Evolutionary conservation across 2,329 filamentous ascomycete species (phyloP).

Genomic region (Claviceps cyperi): DNA sequence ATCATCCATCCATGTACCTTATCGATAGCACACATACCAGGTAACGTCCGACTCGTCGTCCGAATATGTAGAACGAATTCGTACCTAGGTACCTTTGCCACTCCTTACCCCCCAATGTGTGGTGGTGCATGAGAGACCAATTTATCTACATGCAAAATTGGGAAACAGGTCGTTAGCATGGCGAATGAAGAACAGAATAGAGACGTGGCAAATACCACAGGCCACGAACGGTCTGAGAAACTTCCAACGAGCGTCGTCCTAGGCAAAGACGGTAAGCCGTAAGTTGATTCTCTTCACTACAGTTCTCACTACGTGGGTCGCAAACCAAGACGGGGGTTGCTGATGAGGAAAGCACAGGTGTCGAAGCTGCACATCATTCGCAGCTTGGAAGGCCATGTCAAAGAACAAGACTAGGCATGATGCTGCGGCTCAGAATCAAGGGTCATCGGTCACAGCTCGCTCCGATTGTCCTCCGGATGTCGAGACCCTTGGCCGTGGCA

Average conservation of each 20-base stretch:
- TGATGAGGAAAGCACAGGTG: slow-evolving; percentile 13
- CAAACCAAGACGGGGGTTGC: neutral
- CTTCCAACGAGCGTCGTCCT: slow-evolving; percentile 60
- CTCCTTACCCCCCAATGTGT: too few species aligned
- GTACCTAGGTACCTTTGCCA: too few species aligned
- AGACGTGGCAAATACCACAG: slow-evolving; percentile 11
- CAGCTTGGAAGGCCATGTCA: slow-evolving; percentile 14
- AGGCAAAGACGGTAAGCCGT: slow-evolving; percentile 77
- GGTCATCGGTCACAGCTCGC: slow-evolving; percentile 17
- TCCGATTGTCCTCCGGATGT: slow-evolving; percentile 82
- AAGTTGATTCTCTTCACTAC: slow-evolving; percentile 21
- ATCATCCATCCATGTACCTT: too few species aligned
- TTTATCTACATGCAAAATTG: neutral
- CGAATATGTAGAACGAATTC: too few species aligned
- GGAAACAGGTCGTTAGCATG: slow-evolving; percentile 15
- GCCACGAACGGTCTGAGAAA: slow-evolving; percentile 30
- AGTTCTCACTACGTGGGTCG: neutral
- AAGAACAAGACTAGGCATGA: slow-evolving; percentile 14
- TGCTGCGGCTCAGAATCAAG: slow-evolving; percentile 7
- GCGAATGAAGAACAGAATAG: slow-evolving; percentile 22
- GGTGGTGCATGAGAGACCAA: neutral
- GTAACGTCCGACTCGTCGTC: too few species aligned
- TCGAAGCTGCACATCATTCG: slow-evolving; percentile 19
- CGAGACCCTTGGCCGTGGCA: slow-evolving; percentile 68
- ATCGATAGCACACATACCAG: too few species aligned